These are phyloP conservation scores for Umbelopsis sp. DNA, from an alignment of 192 early-diverging fungal genomes.

Conservation along the genomic window DNA sequence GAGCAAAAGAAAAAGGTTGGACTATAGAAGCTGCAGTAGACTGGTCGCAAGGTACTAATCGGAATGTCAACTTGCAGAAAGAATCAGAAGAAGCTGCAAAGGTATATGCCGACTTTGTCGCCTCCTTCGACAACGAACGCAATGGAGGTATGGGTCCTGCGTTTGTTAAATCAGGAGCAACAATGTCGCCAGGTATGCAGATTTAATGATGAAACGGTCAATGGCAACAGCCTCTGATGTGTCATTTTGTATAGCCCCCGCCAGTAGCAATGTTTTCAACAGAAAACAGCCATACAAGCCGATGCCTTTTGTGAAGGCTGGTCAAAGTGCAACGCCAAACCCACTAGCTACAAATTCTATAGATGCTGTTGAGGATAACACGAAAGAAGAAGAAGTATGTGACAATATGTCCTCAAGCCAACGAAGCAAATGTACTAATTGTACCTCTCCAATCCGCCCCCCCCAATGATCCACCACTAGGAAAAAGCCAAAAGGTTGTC, in stretches of 20 bases:
- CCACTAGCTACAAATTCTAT: not conserved
- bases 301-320: slow-evolving; percentile 42
- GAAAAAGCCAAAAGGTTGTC: slow-evolving; percentile 37
- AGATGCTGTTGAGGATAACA: slow-evolving; percentile 21
- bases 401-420: not conserved
- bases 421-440: not conserved
- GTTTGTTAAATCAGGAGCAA: slow-evolving; percentile 57
- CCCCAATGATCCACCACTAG: slow-evolving; percentile 1
- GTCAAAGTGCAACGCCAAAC: slow-evolving; percentile 27
- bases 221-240: not conserved
- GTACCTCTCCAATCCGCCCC: too few species aligned
- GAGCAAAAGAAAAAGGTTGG: slow-evolving; percentile 74
- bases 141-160: slow-evolving; percentile 37
- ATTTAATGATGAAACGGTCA: not conserved
- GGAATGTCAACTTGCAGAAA: slow-evolving; percentile 46
- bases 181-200: slow-evolving; percentile 45
- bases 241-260: not conserved
- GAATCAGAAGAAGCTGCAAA: slow-evolving; percentile 79
- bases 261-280: not conserved
- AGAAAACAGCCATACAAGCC: slow-evolving; percentile 25
- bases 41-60: not conserved
- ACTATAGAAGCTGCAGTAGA: slow-evolving; percentile 11
- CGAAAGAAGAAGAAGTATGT: slow-evolving; percentile 32
- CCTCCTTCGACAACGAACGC: slow-evolving; percentile 72
- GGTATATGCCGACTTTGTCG: slow-evolving; percentile 79